A percentile compares a stretch with the other conserved stretches of the same genome.
These are phyloP conservation scores for Euptelea pleiosperma DNA, from an alignment of 164 flowering plant genomes.

Conservation along the genomic window DNA sequence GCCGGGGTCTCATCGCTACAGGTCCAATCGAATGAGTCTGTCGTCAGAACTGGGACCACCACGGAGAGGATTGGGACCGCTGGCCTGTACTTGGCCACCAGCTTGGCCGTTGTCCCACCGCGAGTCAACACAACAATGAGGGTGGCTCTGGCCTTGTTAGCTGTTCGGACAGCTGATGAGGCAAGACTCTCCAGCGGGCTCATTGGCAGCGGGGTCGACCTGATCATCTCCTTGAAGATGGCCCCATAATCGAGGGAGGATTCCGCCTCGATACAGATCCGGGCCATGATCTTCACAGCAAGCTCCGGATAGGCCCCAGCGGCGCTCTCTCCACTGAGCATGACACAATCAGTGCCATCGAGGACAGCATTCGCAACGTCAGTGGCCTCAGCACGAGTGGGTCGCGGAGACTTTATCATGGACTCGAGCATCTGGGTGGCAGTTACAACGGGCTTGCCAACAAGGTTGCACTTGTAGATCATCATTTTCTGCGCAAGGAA, in stretches of 20 bases:
- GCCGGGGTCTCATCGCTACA: slow-evolving; percentile 10
- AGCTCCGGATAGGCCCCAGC: slow-evolving; percentile 43
- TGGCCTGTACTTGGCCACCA: slow-evolving; percentile 34
- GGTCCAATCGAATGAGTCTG: slow-evolving; percentile 10
- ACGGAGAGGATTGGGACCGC: slow-evolving; percentile 21
- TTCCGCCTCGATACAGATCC: slow-evolving; percentile 36
- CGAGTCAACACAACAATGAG: slow-evolving; percentile 28
- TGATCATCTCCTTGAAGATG: slow-evolving; percentile 20
- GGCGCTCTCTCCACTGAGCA: slow-evolving; percentile 86
- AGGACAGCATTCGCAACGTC: slow-evolving; percentile 81
- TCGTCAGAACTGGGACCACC: slow-evolving; percentile 10
- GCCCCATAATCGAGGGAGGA: slow-evolving; percentile 22
- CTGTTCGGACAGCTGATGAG: slow-evolving; percentile 30
- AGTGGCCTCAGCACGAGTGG: slow-evolving; percentile 77
- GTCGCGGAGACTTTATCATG: slow-evolving; percentile 76
- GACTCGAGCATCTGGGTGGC: slow-evolving; percentile 85
- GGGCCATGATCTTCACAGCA: slow-evolving; percentile 35
- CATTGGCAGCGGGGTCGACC: slow-evolving; percentile 25
- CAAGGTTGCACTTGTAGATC: slow-evolving; percentile 74
- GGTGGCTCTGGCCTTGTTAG: slow-evolving; percentile 18
- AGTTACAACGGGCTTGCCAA: slow-evolving; percentile 76
- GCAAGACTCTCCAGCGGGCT: slow-evolving; percentile 25
- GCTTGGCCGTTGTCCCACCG: slow-evolving; percentile 30
- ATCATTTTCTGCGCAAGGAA: slow-evolving; percentile 80
- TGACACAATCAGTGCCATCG: slow-evolving; percentile 75